These are phyloP conservation scores for Calonectria naviculata DNA, from an alignment of 2,329 filamentous ascomycete genomes.

Conservation along the genomic window DNA sequence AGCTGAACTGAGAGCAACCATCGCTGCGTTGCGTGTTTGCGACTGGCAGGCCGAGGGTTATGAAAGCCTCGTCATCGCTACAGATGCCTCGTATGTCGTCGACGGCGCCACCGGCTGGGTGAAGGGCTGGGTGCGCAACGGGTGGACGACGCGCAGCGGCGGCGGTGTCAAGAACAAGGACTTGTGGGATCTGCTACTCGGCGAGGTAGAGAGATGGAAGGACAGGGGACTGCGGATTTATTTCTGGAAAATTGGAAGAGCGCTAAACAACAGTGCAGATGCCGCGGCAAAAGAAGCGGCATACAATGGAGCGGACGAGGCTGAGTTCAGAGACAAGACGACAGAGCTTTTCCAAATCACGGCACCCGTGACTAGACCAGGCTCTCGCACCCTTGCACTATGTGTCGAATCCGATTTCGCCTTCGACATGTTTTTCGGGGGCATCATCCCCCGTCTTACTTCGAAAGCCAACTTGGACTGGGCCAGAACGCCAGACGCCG, in stretches of 20 bases:
- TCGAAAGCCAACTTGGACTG: slow-evolving; percentile 16
- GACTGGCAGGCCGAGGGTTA: slow-evolving; percentile 41
- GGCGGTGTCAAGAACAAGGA: slow-evolving; percentile 60
- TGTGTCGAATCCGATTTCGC: slow-evolving; percentile 8
- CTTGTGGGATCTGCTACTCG: slow-evolving; percentile 61
- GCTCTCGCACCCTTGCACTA: neutral
- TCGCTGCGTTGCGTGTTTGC: slow-evolving; percentile 13
- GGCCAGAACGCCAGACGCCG: neutral
- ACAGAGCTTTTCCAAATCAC: neutral
- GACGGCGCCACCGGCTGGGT: slow-evolving; percentile 23
- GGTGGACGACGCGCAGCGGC: slow-evolving; percentile 53
- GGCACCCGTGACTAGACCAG: neutral
- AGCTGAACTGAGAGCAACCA: slow-evolving; percentile 26
- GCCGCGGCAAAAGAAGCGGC: slow-evolving; percentile 48
- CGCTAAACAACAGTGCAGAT: slow-evolving; percentile 56
- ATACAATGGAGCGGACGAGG: neutral
- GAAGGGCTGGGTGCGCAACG: slow-evolving; percentile 42
- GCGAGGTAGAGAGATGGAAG: slow-evolving; percentile 47
- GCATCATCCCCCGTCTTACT: neutral
- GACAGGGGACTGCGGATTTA: slow-evolving; percentile 47
- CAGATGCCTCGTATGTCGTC: slow-evolving; percentile 24
- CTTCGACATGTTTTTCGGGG: neutral
- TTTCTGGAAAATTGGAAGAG: slow-evolving; percentile 60
- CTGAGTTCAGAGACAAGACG: slow-evolving; percentile 7
- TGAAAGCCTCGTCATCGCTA: slow-evolving; percentile 53